Percentiles rank a stretch among this genome's conserved stretches.
phyloP scores from a whole-genome alignment of 805 yeast genomes.

The Saccharomyces mikatae region DNA sequence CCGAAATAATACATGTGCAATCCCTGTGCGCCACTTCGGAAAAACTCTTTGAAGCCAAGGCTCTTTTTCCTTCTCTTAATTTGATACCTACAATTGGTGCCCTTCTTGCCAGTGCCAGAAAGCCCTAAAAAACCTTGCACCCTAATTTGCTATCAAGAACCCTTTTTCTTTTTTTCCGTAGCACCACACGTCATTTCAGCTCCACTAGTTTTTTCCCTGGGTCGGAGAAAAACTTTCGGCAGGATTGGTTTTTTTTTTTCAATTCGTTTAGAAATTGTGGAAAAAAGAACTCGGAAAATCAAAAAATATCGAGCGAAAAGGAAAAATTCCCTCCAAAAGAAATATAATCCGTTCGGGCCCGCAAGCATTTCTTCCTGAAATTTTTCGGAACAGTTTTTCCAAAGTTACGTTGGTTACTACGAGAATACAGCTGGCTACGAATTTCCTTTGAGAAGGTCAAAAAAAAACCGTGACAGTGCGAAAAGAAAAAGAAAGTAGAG shows the following conservation, averaged over 20 bases:
- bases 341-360: not conserved
- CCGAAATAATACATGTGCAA: not conserved
- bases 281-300: conserved; percentile 49
- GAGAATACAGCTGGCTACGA: not conserved
- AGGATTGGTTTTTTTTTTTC: not conserved
- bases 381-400: not conserved
- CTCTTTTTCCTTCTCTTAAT: not conserved
- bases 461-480: not conserved
- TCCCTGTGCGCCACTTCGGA: not conserved
- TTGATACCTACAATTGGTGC: not conserved
- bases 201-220: not conserved
- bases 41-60: not conserved
- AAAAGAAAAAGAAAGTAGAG: not conserved
- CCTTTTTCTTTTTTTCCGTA: not conserved
- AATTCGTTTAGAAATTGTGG: conserved; percentile 36
- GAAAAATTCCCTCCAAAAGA: conserved; percentile 49
- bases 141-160: not conserved
- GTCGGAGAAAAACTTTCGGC: not conserved
- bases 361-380: not conserved
- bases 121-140: not conserved
- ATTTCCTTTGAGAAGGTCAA: not conserved
- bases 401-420: not conserved
- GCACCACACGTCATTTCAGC: not conserved
- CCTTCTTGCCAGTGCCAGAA: not conserved
- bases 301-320: conserved; percentile 64